Evolutionary conservation across 2,329 filamentous ascomycete genomes (phyloP).

Genomic region (Capronia coronata): DNA sequence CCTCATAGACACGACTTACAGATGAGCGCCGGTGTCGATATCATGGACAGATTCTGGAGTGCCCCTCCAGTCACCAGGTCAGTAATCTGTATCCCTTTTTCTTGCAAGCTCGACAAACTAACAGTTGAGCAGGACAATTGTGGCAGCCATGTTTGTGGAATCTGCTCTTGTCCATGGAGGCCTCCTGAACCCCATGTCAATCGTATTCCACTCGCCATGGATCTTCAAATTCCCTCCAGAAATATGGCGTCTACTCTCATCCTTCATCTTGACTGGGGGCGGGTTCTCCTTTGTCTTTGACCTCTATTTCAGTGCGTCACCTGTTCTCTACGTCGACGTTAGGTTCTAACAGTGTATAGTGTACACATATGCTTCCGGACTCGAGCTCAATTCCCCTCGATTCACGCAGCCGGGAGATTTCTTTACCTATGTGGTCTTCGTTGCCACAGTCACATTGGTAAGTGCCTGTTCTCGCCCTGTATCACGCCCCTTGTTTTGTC

Average conservation of each 20-base stretch:
- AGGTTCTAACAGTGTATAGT: conserved; percentile 40
- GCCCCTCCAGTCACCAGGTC: conserved; percentile 63
- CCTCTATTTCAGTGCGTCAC: conserved; percentile 59
- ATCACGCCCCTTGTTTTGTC: conserved; percentile 21
- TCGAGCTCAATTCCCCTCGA: conserved; percentile 65
- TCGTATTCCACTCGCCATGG: conserved; percentile 44
- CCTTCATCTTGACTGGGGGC: conserved; percentile 54
- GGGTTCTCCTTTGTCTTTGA: conserved; percentile 59
- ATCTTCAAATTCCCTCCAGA: conserved; percentile 56
- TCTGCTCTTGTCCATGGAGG: conserved; percentile 57
- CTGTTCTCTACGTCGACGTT: conserved; percentile 29
- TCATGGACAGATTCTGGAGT: conserved; percentile 58
- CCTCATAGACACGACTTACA: not conserved
- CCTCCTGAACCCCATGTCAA: conserved; percentile 46
- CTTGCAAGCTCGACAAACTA: conserved; percentile 37
- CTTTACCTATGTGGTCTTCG: conserved; percentile 71
- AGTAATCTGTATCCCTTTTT: conserved; percentile 27
- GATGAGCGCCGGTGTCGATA: conserved; percentile 18
- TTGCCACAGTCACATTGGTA: conserved; percentile 69
- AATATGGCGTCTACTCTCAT: conserved; percentile 53
- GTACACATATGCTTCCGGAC: conserved; percentile 67
- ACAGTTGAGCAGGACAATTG: conserved; percentile 56
- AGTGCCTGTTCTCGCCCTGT: conserved; percentile 39
- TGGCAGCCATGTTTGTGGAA: conserved; percentile 56
- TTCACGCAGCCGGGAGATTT: conserved; percentile 72